Base-by-base conservation (phyloP, 352 stramenopile species). In the Pythium oligandrum region DNA sequence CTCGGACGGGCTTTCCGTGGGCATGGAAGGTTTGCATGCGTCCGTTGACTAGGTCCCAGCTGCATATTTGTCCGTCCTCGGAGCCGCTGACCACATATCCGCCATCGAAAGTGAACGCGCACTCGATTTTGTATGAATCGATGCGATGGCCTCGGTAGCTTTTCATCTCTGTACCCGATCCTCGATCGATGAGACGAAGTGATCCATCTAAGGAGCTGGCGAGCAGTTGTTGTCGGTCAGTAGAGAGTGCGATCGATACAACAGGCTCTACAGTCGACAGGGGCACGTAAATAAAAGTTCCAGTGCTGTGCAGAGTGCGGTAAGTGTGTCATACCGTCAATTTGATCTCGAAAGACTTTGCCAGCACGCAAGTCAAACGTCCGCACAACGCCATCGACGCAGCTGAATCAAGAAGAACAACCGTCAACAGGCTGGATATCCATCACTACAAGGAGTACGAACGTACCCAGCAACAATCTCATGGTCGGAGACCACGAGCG, bases 281-380 rank as follows among this genome's bases (percentile, higher is more conserved):
- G 17, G 17, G 0, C 17, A 26, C 17, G 17, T 26, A 26, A 26
- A 26, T 26, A 0, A 26, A 26, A 26, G 17, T 26, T 26, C 17
- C 17, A 26, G 17, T 26, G 17, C 17, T 26, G 17, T 26, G 17
- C 17, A 26, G 17, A 26, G 17, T 26, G 17, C 17, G 17, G 17
- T 26, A 26, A 26, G 17, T 26, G 17, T 26, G 17, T 17, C 44
- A 17, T 64, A 86, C 75, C 78, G 32, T 90, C 64, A 45, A 93
- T 84, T 60, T 95, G 65, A 46, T 96, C 86, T 37, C 78, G 64
- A 36, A 68, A 75, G 7, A 96, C 52, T 44, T 69, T 66, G 2
- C 84, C 86, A 12, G 71, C 79, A 7, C 86, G 77, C 33, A 95
- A 53, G 61, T 96, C 87, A 53, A 92, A 96, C 8, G 80, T 93